Conservation (phyloP, 1,284 basidiomycete species). For the Boletus albobrunnescens region DNA sequence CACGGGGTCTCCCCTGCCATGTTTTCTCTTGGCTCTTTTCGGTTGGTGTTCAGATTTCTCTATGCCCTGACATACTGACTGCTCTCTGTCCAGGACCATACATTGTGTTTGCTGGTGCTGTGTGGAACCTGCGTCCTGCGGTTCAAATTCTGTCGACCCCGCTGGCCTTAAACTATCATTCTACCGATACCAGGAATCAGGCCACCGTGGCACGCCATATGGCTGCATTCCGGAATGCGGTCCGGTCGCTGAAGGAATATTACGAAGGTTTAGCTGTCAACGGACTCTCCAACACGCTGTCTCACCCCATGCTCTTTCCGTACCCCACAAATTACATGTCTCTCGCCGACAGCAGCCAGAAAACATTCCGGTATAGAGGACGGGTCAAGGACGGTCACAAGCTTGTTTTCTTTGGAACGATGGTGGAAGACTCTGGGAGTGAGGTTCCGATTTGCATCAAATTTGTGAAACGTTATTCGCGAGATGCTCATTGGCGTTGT, state of each 20-base stretch:
- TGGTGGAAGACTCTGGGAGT: too few species aligned
- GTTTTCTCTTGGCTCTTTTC: not conserved
- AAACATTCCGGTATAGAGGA: not conserved
- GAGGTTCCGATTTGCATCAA: too few species aligned
- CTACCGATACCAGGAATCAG: not conserved
- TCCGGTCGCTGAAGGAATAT: not conserved
- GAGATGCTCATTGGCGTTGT: too few species aligned
- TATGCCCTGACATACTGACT: not conserved
- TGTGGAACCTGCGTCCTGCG: too few species aligned
- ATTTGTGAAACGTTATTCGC: too few species aligned
- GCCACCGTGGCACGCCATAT: constrained; percentile 2
- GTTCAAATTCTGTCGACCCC: too few species aligned
- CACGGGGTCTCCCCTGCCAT: not conserved
- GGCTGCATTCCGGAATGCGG: constrained; percentile 4
- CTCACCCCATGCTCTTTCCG: not conserved
- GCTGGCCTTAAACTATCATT: not conserved
- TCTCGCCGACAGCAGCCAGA: not conserved
- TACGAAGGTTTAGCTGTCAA: not conserved
- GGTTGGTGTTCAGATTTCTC: not conserved
- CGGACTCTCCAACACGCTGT: too few species aligned
- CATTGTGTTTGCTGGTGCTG: constrained; percentile 4
- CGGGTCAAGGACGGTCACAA: not conserved
- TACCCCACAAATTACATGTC: not conserved
- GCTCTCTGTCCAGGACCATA: not conserved
- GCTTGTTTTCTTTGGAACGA: not conserved